Evolutionary conservation across 805 yeast genomes (phyloP).

Genomic region (Lipomyces lipofer): DNA sequence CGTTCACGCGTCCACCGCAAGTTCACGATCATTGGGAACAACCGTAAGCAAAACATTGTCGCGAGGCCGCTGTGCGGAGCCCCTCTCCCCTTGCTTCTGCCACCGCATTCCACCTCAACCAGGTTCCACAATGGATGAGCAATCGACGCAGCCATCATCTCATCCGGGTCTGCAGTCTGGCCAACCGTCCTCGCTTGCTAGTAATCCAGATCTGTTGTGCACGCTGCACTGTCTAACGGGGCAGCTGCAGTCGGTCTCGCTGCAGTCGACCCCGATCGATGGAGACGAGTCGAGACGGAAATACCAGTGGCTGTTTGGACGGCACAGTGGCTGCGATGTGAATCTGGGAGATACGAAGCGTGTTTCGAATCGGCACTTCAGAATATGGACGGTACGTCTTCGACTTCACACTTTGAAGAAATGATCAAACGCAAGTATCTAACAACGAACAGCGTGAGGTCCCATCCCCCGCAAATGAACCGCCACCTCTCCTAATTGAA

Average conservation of each 20-base stretch:
- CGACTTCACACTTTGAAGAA: slow-evolving; percentile 42
- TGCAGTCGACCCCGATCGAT: slow-evolving; percentile 14
- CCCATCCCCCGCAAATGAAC: slow-evolving; percentile 36
- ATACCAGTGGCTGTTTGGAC: slow-evolving; percentile 69
- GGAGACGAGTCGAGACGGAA: slow-evolving; percentile 30
- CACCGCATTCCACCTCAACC: no score
- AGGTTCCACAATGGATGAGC: no score
- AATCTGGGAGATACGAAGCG: slow-evolving; percentile 61
- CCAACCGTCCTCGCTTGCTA: no score
- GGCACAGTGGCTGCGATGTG: slow-evolving; percentile 67
- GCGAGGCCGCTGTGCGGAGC: no score
- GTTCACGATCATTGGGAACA: no score
- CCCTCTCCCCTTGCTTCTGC: no score
- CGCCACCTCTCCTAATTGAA: slow-evolving; percentile 23
- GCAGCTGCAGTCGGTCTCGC: slow-evolving; percentile 5
- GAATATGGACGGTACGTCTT: slow-evolving; percentile 49
- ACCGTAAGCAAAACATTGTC: no score
- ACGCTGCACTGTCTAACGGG: slow-evolving; percentile 26
- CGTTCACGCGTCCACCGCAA: no score
- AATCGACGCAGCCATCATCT: no score
- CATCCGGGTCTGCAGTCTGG: no score
- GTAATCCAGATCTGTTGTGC: no score
- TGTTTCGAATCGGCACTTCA: slow-evolving; percentile 71
- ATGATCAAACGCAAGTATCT: no score
- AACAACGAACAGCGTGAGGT: slow-evolving; percentile 39